phyloP scores from a whole-genome alignment of 192 early-diverging fungal genomes.

The Helicostylum pulchrum region DNA sequence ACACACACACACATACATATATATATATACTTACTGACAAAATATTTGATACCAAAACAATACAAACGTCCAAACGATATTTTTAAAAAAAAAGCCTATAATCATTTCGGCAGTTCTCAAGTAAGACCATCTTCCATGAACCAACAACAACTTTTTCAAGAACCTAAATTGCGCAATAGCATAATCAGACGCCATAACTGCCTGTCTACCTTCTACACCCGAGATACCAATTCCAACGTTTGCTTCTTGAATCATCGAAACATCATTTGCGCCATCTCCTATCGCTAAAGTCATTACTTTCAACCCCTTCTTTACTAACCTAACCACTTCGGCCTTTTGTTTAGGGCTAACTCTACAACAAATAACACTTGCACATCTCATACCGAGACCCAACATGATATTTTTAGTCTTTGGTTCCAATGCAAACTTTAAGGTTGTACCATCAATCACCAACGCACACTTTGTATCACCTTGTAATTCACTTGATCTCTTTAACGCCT shows the following conservation, averaged over 20 bases:
- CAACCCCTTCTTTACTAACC: conserved; percentile 77
- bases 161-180: conserved; percentile 91
- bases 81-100: conserved; percentile 95
- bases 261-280: conserved; percentile 98
- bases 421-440: conserved; percentile 79
- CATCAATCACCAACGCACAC: conserved; percentile 86
- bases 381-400: conserved; percentile 69
- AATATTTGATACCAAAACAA: conserved; percentile 93
- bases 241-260: conserved; percentile 98
- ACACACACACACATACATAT: background rate
- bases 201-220: conserved; percentile 94
- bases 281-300: conserved; percentile 90
- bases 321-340: conserved; percentile 94
- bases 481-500: conserved; percentile 53
- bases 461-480: conserved; percentile 31
- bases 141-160: conserved; percentile 79
- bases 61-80: conserved; percentile 84
- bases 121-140: conserved; percentile 95
- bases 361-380: conserved; percentile 81
- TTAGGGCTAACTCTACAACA: conserved; percentile 95
- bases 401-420: conserved; percentile 58
- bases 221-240: conserved; percentile 93
- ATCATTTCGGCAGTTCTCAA: conserved; percentile 81
- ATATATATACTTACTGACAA: conserved; percentile 55
- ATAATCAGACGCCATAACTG: conserved; percentile 91